phyloP scores from a whole-genome alignment of 2,329 filamentous ascomycete species.

The Diaporthe amygdali region DNA sequence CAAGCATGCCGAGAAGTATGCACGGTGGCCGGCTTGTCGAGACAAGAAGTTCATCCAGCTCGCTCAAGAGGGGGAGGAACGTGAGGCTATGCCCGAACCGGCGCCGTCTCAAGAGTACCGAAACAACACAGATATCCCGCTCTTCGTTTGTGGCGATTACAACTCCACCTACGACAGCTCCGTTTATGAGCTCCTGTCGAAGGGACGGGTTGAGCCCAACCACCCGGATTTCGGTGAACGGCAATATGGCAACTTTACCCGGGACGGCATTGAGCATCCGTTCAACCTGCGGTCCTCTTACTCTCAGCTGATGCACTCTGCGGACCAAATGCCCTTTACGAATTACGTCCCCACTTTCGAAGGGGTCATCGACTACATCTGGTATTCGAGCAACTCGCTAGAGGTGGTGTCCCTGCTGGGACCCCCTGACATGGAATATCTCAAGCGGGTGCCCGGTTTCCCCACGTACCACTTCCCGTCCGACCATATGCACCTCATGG shows the following conservation, averaged over 20 bases:
- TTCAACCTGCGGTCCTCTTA: conserved; percentile 95
- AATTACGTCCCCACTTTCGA: conserved; percentile 96
- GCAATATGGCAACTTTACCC: conserved; percentile 92
- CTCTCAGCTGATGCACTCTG: conserved; percentile 78
- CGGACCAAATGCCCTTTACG: conserved; percentile 87
- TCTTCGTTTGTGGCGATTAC: conserved; percentile 94
- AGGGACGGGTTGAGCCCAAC: conserved; percentile 77
- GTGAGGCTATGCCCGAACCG: conserved; percentile 66
- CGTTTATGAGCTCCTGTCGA: conserved; percentile 87
- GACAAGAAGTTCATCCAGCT: conserved; percentile 73
- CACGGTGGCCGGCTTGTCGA: conserved; percentile 77
- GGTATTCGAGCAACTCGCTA: conserved; percentile 91
- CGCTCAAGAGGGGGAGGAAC: conserved; percentile 50
- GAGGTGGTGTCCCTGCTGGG: conserved; percentile 85
- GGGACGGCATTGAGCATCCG: conserved; percentile 90
- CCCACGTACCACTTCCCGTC: conserved; percentile 94
- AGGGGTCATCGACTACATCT: conserved; percentile 95
- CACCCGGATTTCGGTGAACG: conserved; percentile 81
- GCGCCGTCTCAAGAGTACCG: conserved; percentile 87
- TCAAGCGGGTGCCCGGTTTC: conserved; percentile 87
- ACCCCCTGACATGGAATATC: conserved; percentile 83
- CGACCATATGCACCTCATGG: conserved; percentile 88
- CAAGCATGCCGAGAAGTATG: conserved; percentile 84
- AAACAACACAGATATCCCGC: conserved; percentile 84
- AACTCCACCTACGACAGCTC: conserved; percentile 89